Base-by-base conservation (phyloP, 768 basidiomycete species). In the Hysterangium stoloniferum region DNA sequence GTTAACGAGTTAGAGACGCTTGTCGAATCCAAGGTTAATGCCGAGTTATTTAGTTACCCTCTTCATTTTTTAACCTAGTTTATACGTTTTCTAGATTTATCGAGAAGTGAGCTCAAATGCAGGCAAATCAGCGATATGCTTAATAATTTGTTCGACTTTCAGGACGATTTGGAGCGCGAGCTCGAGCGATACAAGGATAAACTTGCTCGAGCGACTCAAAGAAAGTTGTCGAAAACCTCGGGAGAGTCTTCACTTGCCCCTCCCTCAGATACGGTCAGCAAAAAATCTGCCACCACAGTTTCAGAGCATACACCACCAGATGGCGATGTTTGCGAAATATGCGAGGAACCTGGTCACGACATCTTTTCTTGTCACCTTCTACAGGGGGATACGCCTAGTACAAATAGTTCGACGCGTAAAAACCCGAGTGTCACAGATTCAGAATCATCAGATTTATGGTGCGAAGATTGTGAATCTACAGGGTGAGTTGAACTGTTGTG, bases 1-100 rank as follows among this genome's bases (percentile, higher is more conserved):
- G 86, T 98, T 45, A 80, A 83, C 48, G 93, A 97, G 62, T 75
- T 97, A 17, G 95, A 98, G 65, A 77, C 84, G 33, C 72, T 99
- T 35, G 82, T 97, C n/a, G 95, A 99, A 63, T 78, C 88, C 48
- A 97, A 96, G 79, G 90, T 89, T 54, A 61, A 58, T 43, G n/a
- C 35, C 24, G 27, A 15, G 8, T 31, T 6, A 11, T 3, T 17
- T 20, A 41, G 11, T 41, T 41, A 19, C 40, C 17, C 12, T 25
- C 33, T 17, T 34, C 28, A 31, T 17, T 29, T 29, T 45, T 12
- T 9, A 12, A 22, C 31, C 33, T 31, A 45, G 20, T 6, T n/a
- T 19, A 29, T n/a, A 6, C 44, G 13, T 8, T 45, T 19, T 45
- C 38, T 28, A 90, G 87, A 92, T 93, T 56, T 91, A 92, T 62